Evolutionary conservation across 2,329 filamentous ascomycete species (phyloP).

Genomic region (Sclerotinia trifoliorum): DNA sequence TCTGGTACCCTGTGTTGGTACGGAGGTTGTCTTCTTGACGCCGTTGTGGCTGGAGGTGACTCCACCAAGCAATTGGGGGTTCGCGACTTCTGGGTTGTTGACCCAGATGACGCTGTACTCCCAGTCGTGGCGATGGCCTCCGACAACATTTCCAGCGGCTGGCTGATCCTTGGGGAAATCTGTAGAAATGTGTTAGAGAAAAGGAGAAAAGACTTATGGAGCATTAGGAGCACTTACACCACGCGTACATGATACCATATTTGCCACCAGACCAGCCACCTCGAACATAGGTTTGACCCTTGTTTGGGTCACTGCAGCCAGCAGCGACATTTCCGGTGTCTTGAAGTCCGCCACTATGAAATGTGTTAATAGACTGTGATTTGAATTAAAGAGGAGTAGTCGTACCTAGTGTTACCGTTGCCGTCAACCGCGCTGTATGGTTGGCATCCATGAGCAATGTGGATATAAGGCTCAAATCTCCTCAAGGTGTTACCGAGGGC

Average conservation of each 20-base stretch:
- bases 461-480: neutral
- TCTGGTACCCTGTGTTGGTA: neutral
- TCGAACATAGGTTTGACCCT: conserved; percentile 1
- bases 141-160: neutral
- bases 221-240: neutral
- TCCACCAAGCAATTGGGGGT: neutral
- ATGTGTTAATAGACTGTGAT: neutral
- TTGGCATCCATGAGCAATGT: neutral
- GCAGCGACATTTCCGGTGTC: neutral
- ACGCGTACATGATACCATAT: conserved; percentile 6
- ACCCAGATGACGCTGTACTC: neutral
- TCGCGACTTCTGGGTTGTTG: neutral
- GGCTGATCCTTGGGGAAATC: conserved; percentile 1
- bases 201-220: too few relatives aligned
- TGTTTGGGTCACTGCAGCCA: neutral
- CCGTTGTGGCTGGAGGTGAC: neutral
- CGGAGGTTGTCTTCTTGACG: neutral
- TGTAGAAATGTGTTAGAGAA: neutral
- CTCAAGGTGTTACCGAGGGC: neutral
- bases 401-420: neutral
- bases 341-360: neutral
- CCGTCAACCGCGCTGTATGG: conserved; percentile 2
- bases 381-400: neutral
- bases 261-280: neutral
- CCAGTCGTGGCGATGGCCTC: neutral